Conservation (phyloP, 495 filamentous ascomycete species). For the Daldinia vernicosa region DNA sequence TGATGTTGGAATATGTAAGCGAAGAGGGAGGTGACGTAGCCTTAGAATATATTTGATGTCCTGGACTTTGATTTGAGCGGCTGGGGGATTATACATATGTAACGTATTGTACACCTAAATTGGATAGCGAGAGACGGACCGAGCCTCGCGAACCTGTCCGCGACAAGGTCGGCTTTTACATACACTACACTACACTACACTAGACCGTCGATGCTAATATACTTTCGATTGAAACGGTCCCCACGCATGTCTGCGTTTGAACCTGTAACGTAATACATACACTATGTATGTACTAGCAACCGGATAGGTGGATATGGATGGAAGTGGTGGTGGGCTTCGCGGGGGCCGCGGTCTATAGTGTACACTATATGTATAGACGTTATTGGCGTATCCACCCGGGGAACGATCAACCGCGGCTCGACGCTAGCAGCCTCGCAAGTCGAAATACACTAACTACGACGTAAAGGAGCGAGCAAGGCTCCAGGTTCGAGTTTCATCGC, state of each 20-base stretch:
- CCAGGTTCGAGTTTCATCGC: too few species aligned
- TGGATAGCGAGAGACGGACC: background rate
- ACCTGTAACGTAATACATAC: too few species aligned
- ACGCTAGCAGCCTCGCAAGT: background rate
- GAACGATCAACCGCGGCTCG: background rate
- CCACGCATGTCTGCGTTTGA: too few species aligned
- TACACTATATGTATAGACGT: background rate
- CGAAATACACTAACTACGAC: too few species aligned
- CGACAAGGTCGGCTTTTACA: background rate
- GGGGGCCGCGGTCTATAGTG: background rate
- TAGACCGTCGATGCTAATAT: background rate
- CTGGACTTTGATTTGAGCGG: background rate
- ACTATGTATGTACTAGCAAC: too few species aligned
- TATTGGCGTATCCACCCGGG: background rate
- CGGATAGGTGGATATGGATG: too few species aligned
- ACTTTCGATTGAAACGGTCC: too few species aligned
- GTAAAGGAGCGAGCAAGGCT: too few species aligned
- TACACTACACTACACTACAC: too few species aligned
- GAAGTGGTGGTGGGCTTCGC: too few species aligned
- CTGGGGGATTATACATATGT: background rate
- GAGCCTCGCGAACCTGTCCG: background rate
- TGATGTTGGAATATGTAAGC: background rate
- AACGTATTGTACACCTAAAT: background rate
- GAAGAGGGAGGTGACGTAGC: background rate
- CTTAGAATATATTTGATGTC: background rate